Conservation (phyloP, 305 asterid genomes). For the Solanum aculeatissimum region DNA sequence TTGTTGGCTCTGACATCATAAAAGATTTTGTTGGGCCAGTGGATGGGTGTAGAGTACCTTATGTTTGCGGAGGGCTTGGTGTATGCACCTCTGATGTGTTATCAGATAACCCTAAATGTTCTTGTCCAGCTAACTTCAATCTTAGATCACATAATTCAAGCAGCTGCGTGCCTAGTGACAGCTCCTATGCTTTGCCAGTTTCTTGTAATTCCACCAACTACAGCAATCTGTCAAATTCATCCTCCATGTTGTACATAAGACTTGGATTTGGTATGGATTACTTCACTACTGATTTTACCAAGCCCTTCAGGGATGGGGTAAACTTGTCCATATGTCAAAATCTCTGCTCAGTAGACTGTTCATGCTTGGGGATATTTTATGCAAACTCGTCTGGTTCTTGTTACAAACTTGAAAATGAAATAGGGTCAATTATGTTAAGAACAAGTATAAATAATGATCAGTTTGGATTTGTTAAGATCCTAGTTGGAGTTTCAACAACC, state of each 20-base stretch:
- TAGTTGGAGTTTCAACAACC: neutral
- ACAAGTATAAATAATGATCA: slow-evolving; percentile 12
- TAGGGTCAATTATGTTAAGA: slow-evolving; percentile 36
- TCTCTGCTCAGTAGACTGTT: slow-evolving; percentile 44
- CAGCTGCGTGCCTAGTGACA: slow-evolving; percentile 40
- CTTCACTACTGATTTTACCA: slow-evolving; percentile 41
- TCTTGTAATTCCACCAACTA: slow-evolving; percentile 22
- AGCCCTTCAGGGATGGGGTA: slow-evolving; percentile 18
- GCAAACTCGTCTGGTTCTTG: slow-evolving; percentile 40
- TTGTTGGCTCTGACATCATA: neutral
- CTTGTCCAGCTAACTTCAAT: slow-evolving; percentile 48
- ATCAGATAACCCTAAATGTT: slow-evolving; percentile 34
- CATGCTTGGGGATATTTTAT: slow-evolving; percentile 50
- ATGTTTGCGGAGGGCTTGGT: slow-evolving; percentile 37
- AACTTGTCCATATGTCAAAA: slow-evolving; percentile 29
- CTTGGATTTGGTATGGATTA: slow-evolving; percentile 42
- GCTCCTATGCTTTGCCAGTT: slow-evolving; percentile 29
- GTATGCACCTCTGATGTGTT: slow-evolving; percentile 27
- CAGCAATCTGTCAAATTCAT: neutral
- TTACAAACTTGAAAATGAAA: slow-evolving; percentile 22
- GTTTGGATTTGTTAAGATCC: slow-evolving; percentile 35
- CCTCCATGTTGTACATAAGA: slow-evolving; percentile 12
- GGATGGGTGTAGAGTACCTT: slow-evolving; percentile 46
- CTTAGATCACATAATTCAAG: slow-evolving; percentile 11
- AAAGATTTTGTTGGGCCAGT: slow-evolving; percentile 31